Evolutionary conservation across 257 asterid genomes (phyloP).

Genomic region (Echium plantagineum): DNA sequence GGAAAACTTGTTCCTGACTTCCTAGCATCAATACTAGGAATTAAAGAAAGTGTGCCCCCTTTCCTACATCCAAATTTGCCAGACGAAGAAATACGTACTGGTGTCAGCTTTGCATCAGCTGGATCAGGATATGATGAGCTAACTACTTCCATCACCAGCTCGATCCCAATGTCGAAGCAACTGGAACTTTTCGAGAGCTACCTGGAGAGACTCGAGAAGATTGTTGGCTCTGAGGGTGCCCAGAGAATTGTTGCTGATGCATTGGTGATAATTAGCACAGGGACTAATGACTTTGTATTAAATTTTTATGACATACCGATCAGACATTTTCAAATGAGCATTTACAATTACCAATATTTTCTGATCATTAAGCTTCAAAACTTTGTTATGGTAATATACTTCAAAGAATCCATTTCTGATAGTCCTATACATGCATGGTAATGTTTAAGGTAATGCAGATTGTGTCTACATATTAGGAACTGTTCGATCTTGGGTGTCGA

Average conservation of each 20-base stretch:
- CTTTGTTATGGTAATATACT: conserved; percentile 36
- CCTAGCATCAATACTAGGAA: conserved; percentile 43
- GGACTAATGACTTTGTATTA: conserved; percentile 48
- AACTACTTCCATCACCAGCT: conserved; percentile 32
- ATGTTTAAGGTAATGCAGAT: no score
- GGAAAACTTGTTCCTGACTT: conserved; percentile 69
- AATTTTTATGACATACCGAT: conserved; percentile 46
- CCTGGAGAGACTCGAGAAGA: conserved; percentile 23
- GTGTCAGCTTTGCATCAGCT: conserved; percentile 72
- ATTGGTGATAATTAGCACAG: conserved; percentile 51
- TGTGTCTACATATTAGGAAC: conserved; percentile 20
- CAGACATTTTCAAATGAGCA: conserved; percentile 31
- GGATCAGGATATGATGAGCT: conserved; percentile 68
- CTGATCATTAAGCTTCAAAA: conserved; percentile 32
- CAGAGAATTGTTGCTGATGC: conserved; percentile 24
- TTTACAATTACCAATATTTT: conserved; percentile 40
- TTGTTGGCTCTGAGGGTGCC: conserved; percentile 35
- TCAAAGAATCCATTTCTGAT: background rate
- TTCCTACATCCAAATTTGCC: conserved; percentile 49
- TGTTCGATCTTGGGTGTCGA: conserved; percentile 50
- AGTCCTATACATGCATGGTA: no score
- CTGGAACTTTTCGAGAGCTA: conserved; percentile 23
- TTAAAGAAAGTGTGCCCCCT: conserved; percentile 50
- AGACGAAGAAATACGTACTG: conserved; percentile 34
- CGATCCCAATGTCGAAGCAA: conserved; percentile 45